A percentile compares a stretch with the other conserved stretches of the same genome.
phyloP scores from a whole-genome alignment of 768 basidiomycete genomes.

The Pisolithus sp. region DNA sequence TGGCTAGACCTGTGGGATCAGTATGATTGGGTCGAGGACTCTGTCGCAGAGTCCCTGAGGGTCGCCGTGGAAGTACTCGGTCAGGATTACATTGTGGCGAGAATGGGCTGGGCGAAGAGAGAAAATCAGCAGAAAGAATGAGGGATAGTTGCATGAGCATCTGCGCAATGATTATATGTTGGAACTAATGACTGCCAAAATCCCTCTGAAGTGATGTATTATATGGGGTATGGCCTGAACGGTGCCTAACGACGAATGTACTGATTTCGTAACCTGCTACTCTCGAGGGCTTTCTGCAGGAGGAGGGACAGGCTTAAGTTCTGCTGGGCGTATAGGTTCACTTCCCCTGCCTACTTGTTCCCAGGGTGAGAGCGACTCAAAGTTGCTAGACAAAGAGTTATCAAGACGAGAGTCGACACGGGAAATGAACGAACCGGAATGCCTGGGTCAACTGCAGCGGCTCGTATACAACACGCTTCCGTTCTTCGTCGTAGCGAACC shows the following conservation, averaged over 20 bases:
- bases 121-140: conserved; percentile 1
- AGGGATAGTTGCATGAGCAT: conserved; percentile 1
- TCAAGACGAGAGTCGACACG: not conserved
- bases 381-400: conserved; percentile 56
- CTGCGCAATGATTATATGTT: conserved; percentile 8
- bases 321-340: conserved; percentile 52
- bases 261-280: conserved; percentile 29
- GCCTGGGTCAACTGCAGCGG: conserved; percentile 97
- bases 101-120: conserved; percentile 75
- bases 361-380: conserved; percentile 91
- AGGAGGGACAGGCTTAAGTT: conserved; percentile 69
- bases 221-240: conserved; percentile 6
- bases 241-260: not conserved
- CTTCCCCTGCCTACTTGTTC: conserved; percentile 81
- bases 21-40: conserved; percentile 95
- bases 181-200: conserved; percentile 2
- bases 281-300: conserved; percentile 75
- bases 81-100: conserved; percentile 80
- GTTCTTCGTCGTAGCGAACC: conserved; percentile 95
- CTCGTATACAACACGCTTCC: conserved; percentile 95
- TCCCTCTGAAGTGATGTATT: conserved; percentile 6
- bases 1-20: conserved; percentile 92
- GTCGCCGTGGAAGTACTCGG: conserved; percentile 86
- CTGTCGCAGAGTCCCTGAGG: conserved; percentile 80
- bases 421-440: conserved; percentile 62